Evolutionary conservation across 352 stramenopile species (phyloP).

Genomic region (Pythium monospermum): DNA sequence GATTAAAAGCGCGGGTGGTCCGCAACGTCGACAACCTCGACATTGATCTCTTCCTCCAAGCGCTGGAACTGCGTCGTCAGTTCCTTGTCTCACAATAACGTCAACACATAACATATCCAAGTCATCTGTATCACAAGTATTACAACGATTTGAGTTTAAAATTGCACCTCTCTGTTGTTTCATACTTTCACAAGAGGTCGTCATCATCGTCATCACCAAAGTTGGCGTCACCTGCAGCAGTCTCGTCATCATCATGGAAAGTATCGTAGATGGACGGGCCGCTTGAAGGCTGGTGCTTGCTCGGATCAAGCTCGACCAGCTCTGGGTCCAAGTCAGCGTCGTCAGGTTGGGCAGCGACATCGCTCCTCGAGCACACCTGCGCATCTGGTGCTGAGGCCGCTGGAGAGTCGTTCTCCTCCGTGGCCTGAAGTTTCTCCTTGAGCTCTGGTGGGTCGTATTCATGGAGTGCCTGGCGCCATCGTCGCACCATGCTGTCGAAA

Average conservation of each 20-base stretch:
- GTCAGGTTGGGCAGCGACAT: neutral
- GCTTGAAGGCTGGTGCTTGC: constrained; percentile 1
- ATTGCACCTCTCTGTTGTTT: constrained; percentile 15
- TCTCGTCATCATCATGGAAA: constrained; percentile 57
- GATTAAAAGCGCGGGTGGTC: constrained; percentile 57
- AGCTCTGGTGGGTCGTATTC: constrained; percentile 76
- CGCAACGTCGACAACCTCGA: constrained; percentile 81
- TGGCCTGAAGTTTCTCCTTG: constrained; percentile 6
- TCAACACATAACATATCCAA: neutral
- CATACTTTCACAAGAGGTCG: constrained; percentile 57
- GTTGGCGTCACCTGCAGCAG: constrained; percentile 16
- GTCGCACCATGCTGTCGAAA: constrained; percentile 76
- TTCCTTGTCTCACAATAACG: constrained; percentile 51
- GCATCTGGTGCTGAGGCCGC: neutral
- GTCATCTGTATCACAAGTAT: too few relatives aligned
- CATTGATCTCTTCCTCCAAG: constrained; percentile 72
- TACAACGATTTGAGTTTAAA: constrained; percentile 7
- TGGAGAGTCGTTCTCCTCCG: constrained; percentile 3
- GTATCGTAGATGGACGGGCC: constrained; percentile 62
- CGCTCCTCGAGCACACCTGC: neutral
- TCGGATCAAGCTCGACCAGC: constrained; percentile 24
- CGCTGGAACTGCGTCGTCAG: constrained; percentile 61
- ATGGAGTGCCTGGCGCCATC: constrained; percentile 79
- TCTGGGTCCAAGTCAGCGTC: constrained; percentile 14
- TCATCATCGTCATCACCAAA: constrained; percentile 54